Evolutionary conservation across 2,329 filamentous ascomycete genomes (phyloP), one percentile per base, ranked within the genome.

Genomic region (Aspergillus novoparasiticus): DNA sequence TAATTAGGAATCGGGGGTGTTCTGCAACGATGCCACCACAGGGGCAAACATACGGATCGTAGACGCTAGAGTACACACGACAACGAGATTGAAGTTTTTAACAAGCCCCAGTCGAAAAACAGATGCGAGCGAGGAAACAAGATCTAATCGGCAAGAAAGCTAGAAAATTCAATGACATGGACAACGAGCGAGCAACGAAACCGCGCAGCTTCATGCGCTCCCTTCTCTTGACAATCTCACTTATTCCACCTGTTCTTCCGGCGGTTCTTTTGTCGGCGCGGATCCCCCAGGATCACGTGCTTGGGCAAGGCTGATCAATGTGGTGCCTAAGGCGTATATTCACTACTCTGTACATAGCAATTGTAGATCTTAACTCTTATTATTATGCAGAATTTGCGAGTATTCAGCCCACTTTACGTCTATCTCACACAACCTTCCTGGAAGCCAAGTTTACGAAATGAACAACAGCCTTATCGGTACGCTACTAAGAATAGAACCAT

Each of bases 101-200:
- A 51, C 39, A 32, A 16, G 9, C 48, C 16, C 28, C 19, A 30
- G n/a, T n/a, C 11, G 14, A 30, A 21, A 32, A 30, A 19, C 16
- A 19, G 46, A 21, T 51, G 48, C 10, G 30, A 12, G 16, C 16
- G 19, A 32, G n/a, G 3, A 51, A 51, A 32, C 28, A 32, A 51
- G 28, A 19, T n/a, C 28, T 32, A 32, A 21, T 12, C 16, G 48
- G 28, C 28, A 51, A 21, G 28, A 6, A 51, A 51, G 16, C 48
- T 30, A 51, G 48, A n/a, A 19, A n/a, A 28, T 51, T 59, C 57
- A 46, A 53, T n/a, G 28, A 58, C 26, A 26, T 54, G 26, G 21
- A 90, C 85, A n/a, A 90, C 86, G 94, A 89, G 30, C 87, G 30
- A 36, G 51, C 32, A 55, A 55, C 34, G 36, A 91, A 19, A 89